Evolutionary conservation across 257 asterid genomes (phyloP).

Genomic region (Galeopsis tetrahit): DNA sequence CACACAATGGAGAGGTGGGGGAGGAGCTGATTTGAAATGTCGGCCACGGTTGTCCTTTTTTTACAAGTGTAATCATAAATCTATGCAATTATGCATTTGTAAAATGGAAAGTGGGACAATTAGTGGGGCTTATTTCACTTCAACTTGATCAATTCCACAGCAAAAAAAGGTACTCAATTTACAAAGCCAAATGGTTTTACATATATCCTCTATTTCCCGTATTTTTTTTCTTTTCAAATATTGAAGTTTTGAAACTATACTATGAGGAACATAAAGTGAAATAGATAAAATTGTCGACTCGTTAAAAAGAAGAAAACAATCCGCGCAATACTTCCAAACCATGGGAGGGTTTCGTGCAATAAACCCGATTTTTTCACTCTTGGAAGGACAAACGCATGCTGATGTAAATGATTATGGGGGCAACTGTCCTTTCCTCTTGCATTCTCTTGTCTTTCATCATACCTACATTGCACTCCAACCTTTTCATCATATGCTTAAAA

Average conservation of each 20-base stretch:
- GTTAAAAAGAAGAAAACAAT: too few relatives aligned
- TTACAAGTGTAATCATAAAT: not conserved
- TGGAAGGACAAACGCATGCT: slow-evolving; percentile 28
- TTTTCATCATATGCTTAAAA: slow-evolving; percentile 7
- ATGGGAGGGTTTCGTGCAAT: too few relatives aligned
- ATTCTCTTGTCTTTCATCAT: slow-evolving; percentile 19
- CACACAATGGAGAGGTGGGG: not conserved
- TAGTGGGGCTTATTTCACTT: not conserved
- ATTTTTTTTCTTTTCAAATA: too few relatives aligned
- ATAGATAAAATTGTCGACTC: too few relatives aligned
- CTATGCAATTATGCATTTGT: not conserved
- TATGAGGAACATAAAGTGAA: too few relatives aligned
- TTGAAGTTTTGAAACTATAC: too few relatives aligned
- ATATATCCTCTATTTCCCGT: too few relatives aligned
- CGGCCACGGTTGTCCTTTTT: not conserved
- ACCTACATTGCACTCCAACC: slow-evolving; percentile 11
- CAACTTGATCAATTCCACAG: too few relatives aligned
- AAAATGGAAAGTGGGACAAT: not conserved
- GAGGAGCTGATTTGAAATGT: not conserved
- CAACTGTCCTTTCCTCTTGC: slow-evolving; percentile 32
- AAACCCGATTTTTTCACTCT: too few relatives aligned
- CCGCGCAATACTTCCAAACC: too few relatives aligned
- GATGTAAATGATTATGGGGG: slow-evolving; percentile 39
- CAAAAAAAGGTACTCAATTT: too few relatives aligned
- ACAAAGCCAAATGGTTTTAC: too few relatives aligned